phyloP scores from a whole-genome alignment of 2,329 filamentous ascomycete species.

The Aspergillus sp. region DNA sequence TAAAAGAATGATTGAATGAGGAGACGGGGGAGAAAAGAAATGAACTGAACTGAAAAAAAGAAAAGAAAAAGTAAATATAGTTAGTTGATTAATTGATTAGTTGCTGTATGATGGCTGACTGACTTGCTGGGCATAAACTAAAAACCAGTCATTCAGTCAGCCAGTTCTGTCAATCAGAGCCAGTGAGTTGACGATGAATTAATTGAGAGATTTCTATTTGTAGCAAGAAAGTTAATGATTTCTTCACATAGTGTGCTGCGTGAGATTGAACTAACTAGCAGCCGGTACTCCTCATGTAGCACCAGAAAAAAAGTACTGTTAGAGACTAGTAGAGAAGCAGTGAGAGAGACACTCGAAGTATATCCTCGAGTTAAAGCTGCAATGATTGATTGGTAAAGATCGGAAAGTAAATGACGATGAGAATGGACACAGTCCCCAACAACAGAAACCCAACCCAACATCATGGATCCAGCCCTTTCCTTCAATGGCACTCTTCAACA shows the following conservation, averaged over 20 bases:
- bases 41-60: background rate
- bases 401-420: background rate
- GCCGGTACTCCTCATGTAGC: background rate
- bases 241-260: background rate
- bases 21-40: background rate
- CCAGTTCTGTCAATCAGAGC: background rate
- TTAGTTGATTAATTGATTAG: background rate
- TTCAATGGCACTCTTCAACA: background rate
- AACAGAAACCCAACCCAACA: background rate
- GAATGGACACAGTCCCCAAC: background rate
- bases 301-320: too few species aligned
- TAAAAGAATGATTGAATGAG: background rate
- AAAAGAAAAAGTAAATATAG: background rate
- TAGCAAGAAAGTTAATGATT: too few species aligned
- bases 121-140: too few species aligned
- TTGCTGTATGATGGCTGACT: too few species aligned
- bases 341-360: too few species aligned
- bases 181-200: background rate
- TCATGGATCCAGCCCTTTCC: background rate
- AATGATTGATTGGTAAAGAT: background rate
- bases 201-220: too few species aligned
- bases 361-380: too few species aligned
- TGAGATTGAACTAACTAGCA: background rate
- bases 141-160: background rate
- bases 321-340: too few species aligned